Base-by-base conservation (phyloP, 352 stramenopile genomes). In the Blastocystis sp. region DNA sequence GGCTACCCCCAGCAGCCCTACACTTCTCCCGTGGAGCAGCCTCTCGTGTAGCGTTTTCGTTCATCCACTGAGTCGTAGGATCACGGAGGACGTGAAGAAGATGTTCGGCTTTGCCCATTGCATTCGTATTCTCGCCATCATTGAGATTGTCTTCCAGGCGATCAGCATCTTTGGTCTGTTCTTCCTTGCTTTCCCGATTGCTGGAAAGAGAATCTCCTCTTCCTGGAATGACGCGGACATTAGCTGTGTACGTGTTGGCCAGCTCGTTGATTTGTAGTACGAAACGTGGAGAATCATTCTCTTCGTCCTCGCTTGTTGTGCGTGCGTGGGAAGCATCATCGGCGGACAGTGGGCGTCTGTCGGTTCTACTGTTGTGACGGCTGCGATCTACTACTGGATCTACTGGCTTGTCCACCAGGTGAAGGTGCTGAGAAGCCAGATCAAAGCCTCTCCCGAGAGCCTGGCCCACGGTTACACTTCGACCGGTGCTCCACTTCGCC, bases 171-270 rank as follows among this genome's bases (percentile, higher is more conserved):
- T 84, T 7, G 74, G 74, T 0, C 38, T 84, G n/a, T 40, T 84
- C 5, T 70, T 84, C 23, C 34, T 84, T 45, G 45, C n/a, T 2
- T 59, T 84, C n/a, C 74, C 74, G n/a, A 66, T 84, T 52, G 40
- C 17, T 14, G 74, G 74, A 38, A 66, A 59, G 53, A 66, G 53
- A 84, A 62, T 67, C 7, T 56, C 17, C 23, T 38, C 53, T n/a
- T 53, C 34, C 65, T 67, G 56, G 74, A 48, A 34, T 41, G 56
- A 67, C 53, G 53, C 14, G 53, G 74, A 67, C 43, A 84, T 69
- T 28, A 52, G 52, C 61, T 84, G 60, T 28, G 52, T 56, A 56
- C 9, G 66, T 2, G 5, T 28, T 21, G n/a, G 2, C 3, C 14
- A 14, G 4, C 21, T 2, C 9, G 14, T n/a, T 76, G 3, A 76